Evolutionary conservation across 139 green algal genomes (phyloP), one percentile per base, ranked within the genome.

Genomic region (Asterochloris sp.): DNA sequence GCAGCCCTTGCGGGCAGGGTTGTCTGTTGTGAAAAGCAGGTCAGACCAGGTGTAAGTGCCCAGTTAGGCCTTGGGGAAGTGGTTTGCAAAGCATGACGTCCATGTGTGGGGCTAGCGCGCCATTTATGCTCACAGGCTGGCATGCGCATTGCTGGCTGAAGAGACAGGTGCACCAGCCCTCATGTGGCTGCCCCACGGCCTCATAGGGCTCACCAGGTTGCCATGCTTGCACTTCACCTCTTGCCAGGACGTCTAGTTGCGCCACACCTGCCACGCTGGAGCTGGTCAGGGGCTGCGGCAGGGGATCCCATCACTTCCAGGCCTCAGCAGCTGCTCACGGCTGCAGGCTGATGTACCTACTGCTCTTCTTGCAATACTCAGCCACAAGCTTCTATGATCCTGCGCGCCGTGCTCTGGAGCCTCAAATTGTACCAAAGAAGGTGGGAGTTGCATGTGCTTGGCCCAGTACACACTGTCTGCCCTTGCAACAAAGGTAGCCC

Each of bases 351-450:
- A 76, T 90, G 27, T 90, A 88, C 23, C 62, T 74, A 1, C 84
- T 91, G 67, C 76, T 88, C 10, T 77, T 82, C 29, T 28, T 89
- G 66, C 85, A 89, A 75, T 88, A 87, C 75, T 78, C 74, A 10
- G 66, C n/a, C 0, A 54, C 29, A 13, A 62, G 79, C 29, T 89
- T 91, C 73, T 89, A 89, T 67, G 85, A 89, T 12, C 88, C 88
- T 13, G 82, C 88, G 61, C 79, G 87, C 47, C 80, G 82, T 28
- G 87, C 87, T 14, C 47, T 92, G 69, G 78, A 84, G 27, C 87
- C 87, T 15, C 63, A 83, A 29, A 24, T 91, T 67, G 87, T 91
- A 11, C 80, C 87, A 10, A 54, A 75, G 1, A 23, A 63, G 21
- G 38, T 54, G 38, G 38, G 38, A 54, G 38, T 54, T 54, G 4